Conservation (phyloP, 108 stramenopile species). For the Nitzschia sp. region DNA sequence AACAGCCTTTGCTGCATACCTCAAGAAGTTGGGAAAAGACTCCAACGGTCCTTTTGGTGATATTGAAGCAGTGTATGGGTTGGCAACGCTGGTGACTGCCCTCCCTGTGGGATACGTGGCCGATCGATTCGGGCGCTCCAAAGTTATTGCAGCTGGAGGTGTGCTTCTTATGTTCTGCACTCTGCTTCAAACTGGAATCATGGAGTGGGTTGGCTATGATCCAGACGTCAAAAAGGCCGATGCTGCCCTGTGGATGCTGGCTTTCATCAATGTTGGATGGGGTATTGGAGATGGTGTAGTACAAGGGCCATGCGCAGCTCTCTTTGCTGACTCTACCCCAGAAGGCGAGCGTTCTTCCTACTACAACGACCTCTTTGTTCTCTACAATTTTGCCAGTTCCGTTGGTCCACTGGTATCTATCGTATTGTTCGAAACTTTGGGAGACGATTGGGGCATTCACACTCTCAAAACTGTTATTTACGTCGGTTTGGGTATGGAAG, state of each 20-base stretch:
- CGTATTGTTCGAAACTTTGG: constrained; percentile 42
- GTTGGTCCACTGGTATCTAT: constrained; percentile 66
- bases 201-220: constrained; percentile 31
- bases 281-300: constrained; percentile 56
- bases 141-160: constrained; percentile 46
- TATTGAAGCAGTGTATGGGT: constrained; percentile 58
- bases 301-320: constrained; percentile 55
- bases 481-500: constrained; percentile 57
- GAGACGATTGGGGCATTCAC: constrained; percentile 59
- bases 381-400: constrained; percentile 37
- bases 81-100: constrained; percentile 50
- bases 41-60: constrained; percentile 55
- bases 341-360: constrained; percentile 51
- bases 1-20: constrained; percentile 49
- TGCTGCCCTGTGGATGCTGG: constrained; percentile 29
- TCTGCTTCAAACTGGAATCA: constrained; percentile 28
- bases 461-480: constrained; percentile 49
- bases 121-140: constrained; percentile 42
- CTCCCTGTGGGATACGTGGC: constrained; percentile 68
- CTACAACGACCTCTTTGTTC: constrained; percentile 49
- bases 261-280: constrained; percentile 44
- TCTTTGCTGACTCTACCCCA: constrained; percentile 65
- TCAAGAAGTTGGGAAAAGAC: constrained; percentile 46
- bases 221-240: constrained; percentile 5
- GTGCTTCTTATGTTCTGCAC: constrained; percentile 37